Evolutionary conservation across 2,329 filamentous ascomycete species (phyloP).

Genomic region (Aspergillus clavatus): DNA sequence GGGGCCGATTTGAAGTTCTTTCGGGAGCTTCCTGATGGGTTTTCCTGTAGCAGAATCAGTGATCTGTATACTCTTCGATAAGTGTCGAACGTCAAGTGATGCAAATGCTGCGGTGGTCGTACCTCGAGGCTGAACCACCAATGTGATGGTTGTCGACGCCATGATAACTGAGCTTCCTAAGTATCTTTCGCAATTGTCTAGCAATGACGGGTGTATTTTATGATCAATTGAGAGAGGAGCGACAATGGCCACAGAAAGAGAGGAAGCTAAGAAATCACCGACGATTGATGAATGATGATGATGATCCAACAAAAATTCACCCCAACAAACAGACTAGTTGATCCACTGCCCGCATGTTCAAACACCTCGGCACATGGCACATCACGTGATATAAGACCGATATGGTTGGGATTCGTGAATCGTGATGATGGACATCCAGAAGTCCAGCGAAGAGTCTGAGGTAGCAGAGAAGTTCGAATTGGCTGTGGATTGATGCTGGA

Average conservation of each 20-base stretch:
- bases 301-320: not conserved
- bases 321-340: not conserved
- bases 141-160: conserved; percentile 34
- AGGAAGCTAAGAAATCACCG: not conserved
- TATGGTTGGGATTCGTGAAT: no score
- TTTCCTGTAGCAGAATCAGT: conserved; percentile 46
- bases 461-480: no score
- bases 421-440: no score
- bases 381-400: conserved; percentile 2
- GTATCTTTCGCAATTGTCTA: not conserved
- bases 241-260: not conserved
- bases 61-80: conserved; percentile 3
- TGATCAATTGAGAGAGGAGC: not conserved
- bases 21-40: conserved; percentile 57
- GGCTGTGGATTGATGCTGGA: no score
- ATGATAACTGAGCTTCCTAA: conserved; percentile 17
- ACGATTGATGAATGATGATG: not conserved
- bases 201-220: no score
- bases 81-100: not conserved
- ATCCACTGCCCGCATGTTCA: not conserved
- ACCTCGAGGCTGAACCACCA: conserved; percentile 42
- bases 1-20: conserved; percentile 49
- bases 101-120: conserved; percentile 14
- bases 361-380: not conserved
- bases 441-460: no score